Evolutionary conservation across 1,139 yeast species (phyloP).

Genomic region (Suhomyces ambrosiae): DNA sequence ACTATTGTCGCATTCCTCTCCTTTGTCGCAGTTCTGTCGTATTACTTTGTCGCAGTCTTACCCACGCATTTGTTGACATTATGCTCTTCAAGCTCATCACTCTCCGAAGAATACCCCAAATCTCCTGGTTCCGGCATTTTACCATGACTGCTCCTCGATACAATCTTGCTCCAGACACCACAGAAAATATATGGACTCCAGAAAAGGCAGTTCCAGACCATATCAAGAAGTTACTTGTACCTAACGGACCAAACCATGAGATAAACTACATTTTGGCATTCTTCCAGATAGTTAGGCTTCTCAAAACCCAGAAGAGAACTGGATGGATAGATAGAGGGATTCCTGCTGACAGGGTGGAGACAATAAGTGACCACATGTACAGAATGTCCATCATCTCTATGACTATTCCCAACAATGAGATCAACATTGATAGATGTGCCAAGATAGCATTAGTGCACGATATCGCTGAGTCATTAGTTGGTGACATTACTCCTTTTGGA

Average conservation of each 20-base stretch:
- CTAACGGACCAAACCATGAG: constrained; percentile 23
- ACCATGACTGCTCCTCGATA: constrained; percentile 7
- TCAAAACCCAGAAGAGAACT: constrained; percentile 83
- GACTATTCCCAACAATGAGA: constrained; percentile 54
- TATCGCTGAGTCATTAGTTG: constrained; percentile 91
- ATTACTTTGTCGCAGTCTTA: neutral
- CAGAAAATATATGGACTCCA: constrained; percentile 55
- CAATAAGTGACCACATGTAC: constrained; percentile 95
- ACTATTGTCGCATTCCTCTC: constrained; percentile 2
- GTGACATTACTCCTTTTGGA: constrained; percentile 91
- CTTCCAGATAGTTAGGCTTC: constrained; percentile 70
- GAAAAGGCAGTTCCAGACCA: constrained; percentile 57
- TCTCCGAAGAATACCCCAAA: neutral
- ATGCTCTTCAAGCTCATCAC: neutral
- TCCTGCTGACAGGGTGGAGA: constrained; percentile 54
- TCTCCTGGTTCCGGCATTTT: neutral
- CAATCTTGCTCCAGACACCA: constrained; percentile 14
- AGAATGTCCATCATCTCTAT: constrained; percentile 87
- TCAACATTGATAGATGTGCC: constrained; percentile 58
- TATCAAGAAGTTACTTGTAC: constrained; percentile 44
- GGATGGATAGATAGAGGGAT: constrained; percentile 90
- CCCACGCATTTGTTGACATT: constrained; percentile 5
- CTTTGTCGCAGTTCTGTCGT: neutral
- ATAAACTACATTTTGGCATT: constrained; percentile 65
- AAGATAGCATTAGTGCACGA: constrained; percentile 91